Base-by-base conservation (phyloP, 805 yeast genomes). In the Suhomyces sp. region DNA sequence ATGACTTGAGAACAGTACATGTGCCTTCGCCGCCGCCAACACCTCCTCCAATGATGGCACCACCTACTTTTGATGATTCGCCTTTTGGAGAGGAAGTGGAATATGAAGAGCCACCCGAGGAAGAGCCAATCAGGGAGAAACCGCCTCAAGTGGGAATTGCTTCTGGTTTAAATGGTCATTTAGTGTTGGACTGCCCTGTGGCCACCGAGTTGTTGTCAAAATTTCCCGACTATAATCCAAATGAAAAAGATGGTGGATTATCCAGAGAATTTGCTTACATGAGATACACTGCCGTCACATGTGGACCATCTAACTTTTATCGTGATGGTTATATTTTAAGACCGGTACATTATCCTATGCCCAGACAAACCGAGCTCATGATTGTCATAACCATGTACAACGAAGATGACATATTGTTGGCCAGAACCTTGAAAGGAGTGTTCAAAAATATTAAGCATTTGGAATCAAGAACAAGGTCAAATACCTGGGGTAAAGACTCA, bases 161-260 rank as follows among this genome's bases (percentile, higher is more conserved):
- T 2, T 53, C 68, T 6, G 77, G 77, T 31, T 65, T 67, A 51
- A 71, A 75, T 51, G 97, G 96, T 51, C 90, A 90, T 63, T 79
- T 90, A 64, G 89, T 90, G 31, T 78, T 90, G 53, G 97, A 90
- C 68, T 90, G 96, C 63, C 96, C 96, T 9, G 92, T 90, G 1
- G 84, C 96, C n/a, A 80, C 82, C 27, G 78, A 82, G 46, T 75
- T 90, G 47, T 70, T 87, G 43, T 58, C 72, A 15, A 75, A 73
- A 53, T 74, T 72, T 52, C 77, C 75, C 10, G 77, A 73, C 54
- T 74, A 71, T 52, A 59, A 63, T 21, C 58, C 67, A 2, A 63
- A 52, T 6, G 61, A 58, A 15, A 67, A 66, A 43, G 77, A 72
- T 53, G 76, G 76, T 3, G 78, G 77, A 1, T 65, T 74, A 51